Evolutionary conservation across 495 filamentous ascomycete species (phyloP).

Genomic region (Daldinia vernicosa): DNA sequence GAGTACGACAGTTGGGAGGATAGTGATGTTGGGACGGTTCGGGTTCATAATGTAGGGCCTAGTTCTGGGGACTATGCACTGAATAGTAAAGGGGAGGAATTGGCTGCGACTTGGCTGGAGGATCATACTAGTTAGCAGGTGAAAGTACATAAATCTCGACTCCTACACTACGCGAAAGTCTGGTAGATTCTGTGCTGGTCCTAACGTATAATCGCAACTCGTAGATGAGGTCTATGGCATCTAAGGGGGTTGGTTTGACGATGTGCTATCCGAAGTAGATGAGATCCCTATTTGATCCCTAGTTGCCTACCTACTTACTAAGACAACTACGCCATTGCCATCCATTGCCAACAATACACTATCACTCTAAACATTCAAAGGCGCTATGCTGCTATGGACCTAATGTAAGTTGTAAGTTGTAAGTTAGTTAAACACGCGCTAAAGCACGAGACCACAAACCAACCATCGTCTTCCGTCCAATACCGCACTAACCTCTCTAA

Average conservation of each 20-base stretch:
- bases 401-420: too few relatives aligned
- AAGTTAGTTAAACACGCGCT: too few relatives aligned
- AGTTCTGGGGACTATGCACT: conserved; percentile 3
- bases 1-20: conserved; percentile 32
- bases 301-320: too few relatives aligned
- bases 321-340: too few relatives aligned
- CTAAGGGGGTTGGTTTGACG: too few relatives aligned
- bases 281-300: too few relatives aligned
- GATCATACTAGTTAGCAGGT: conserved; percentile 15
- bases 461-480: not conserved
- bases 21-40: conserved; percentile 30
- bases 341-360: too few relatives aligned
- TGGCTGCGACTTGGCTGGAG: conserved; percentile 37
- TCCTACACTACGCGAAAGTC: too few relatives aligned
- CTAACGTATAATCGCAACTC: not conserved
- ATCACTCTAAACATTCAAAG: too few relatives aligned
- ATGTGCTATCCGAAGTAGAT: too few relatives aligned
- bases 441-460: not conserved
- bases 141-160: not conserved
- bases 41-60: conserved; percentile 26
- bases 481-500: not conserved
- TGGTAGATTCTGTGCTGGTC: not conserved
- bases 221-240: too few relatives aligned
- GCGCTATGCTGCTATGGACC: too few relatives aligned
- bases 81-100: conserved; percentile 9